Evolutionary conservation across 2,329 filamentous ascomycete species (phyloP), one percentile per base, ranked within the genome.

Genomic region (Apiospora sp.): DNA sequence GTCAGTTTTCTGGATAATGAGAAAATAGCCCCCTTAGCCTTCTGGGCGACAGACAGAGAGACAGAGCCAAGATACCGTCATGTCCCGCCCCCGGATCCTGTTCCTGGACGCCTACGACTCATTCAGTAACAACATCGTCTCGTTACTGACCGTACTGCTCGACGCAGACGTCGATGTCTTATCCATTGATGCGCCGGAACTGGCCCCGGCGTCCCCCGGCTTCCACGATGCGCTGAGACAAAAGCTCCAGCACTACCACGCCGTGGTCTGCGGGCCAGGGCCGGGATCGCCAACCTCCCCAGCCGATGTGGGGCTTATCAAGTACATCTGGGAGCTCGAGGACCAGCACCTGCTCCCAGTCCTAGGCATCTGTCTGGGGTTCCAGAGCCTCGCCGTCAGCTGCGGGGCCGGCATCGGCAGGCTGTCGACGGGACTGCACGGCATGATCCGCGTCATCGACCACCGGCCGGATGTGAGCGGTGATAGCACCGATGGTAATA

Each of bases 21-120:
- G 12, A 22, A 48, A 12, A 30, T 68, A 22, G 22, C 24, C n/a
- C n/a, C n/a, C 3, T 22, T 22, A 41, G 43, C 46, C 41, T 68
- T 37, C n/a, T 68, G n/a, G 46, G 67, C 69, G 41, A 34, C 46
- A 54, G 70, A 64, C 27, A 61, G 24, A 54, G 37, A 41, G 37
- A 41, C 37, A 41, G 37, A 41, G 37, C 6, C 37, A 41, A 41
- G 30, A 54, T 58, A 48, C 19, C 22, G 58, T 24, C 30, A 82
- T 82, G 81, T 75, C 72, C 70, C 78, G 77, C 58, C 79, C 80
- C 75, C 85, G 86, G 73, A 92, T 98, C 74, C 90, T 98, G 75
- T 98, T 97, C 83, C 87, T 99, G 76, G 96, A 98, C 82, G 95
- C 96, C 74, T 97, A 97, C 83, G 96, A 99, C 85, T 98, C 95